A percentile compares a stretch with the other conserved stretches of the same genome.
Evolutionary conservation across 352 stramenopile genomes (phyloP).

Genomic region (Phytophthora ohioensis): DNA sequence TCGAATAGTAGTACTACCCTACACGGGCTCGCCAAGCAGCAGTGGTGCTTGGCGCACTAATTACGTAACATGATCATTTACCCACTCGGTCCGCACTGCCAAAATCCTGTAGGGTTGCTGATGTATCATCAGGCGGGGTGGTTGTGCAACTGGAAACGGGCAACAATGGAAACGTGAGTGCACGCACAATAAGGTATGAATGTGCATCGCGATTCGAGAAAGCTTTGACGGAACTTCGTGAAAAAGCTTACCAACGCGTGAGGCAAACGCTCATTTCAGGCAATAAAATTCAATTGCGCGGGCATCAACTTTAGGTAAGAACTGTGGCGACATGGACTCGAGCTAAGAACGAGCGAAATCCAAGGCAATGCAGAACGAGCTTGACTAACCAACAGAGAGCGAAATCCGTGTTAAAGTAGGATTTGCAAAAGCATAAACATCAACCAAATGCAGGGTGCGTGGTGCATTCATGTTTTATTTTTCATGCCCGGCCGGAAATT

Average conservation of each 20-base stretch:
- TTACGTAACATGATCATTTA: constrained; percentile 41
- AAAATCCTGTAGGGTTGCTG: background rate
- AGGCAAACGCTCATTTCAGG: too few species aligned
- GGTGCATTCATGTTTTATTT: background rate
- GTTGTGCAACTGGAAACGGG: too few species aligned
- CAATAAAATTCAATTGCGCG: background rate
- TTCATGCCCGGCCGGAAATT: too few species aligned
- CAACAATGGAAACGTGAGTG: too few species aligned
- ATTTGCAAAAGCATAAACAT: constrained; percentile 9
- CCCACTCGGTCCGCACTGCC: background rate
- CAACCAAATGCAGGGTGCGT: background rate
- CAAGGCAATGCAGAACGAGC: background rate
- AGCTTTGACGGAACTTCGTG: too few species aligned
- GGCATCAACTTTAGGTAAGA: constrained; percentile 9
- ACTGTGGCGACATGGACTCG: background rate
- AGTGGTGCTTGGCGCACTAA: constrained; percentile 24
- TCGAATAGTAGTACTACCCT: constrained; percentile 36
- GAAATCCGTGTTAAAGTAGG: background rate
- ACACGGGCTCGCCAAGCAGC: constrained; percentile 4
- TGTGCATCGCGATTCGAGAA: too few species aligned
- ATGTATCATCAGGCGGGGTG: background rate
- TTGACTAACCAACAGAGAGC: background rate
- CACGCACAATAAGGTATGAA: too few species aligned
- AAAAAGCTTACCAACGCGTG: too few species aligned
- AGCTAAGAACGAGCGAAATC: constrained; percentile 11